Percentiles rank a stretch among this genome's conserved stretches.
Evolutionary conservation across 1,139 yeast genomes (phyloP).

Genomic region (Hemisphaericaspora subhashii): DNA sequence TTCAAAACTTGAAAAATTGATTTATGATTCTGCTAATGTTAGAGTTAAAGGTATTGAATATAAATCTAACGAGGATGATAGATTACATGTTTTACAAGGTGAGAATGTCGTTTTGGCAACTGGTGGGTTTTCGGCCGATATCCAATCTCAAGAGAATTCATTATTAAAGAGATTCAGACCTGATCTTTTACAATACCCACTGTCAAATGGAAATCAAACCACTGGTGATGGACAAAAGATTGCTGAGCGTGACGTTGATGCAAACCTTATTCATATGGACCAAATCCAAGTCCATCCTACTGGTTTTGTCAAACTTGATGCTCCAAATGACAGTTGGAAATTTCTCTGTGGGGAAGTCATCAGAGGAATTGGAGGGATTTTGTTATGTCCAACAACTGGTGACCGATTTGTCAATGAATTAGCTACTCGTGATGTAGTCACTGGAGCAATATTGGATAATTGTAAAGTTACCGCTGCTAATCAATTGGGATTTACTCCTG

Average conservation of each 20-base stretch:
- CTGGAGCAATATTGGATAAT: conserved; percentile 24
- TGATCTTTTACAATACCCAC: conserved; percentile 31
- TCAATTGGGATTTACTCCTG: conserved; percentile 9
- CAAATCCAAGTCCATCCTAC: conserved; percentile 43
- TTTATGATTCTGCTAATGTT: conserved; percentile 13
- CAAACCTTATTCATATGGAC: conserved; percentile 36
- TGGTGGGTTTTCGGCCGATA: conserved; percentile 41
- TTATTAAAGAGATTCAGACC: conserved; percentile 32
- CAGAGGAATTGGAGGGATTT: conserved; percentile 40
- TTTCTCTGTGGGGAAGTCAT: conserved; percentile 39
- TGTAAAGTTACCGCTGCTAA: conserved; percentile 20
- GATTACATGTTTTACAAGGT: conserved; percentile 12
- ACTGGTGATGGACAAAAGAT: conserved; percentile 42
- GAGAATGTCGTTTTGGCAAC: conserved; percentile 34
- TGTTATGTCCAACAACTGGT: conserved; percentile 32
- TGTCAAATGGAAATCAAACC: conserved; percentile 36
- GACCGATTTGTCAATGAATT: conserved; percentile 36
- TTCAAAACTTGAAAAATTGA: conserved; percentile 20
- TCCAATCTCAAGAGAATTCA: conserved; percentile 16
- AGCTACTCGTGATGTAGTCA: conserved; percentile 33
- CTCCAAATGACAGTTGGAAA: conserved; percentile 24
- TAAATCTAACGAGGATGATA: conserved; percentile 9
- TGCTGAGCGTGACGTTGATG: conserved; percentile 31
- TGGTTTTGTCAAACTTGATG: conserved; percentile 30
- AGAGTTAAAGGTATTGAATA: conserved; percentile 26